A percentile compares a stretch with the other conserved stretches of the same genome.
Evolutionary conservation across 176 grass and related monocot species (phyloP).

Genomic region (Aegilops speltoides): DNA sequence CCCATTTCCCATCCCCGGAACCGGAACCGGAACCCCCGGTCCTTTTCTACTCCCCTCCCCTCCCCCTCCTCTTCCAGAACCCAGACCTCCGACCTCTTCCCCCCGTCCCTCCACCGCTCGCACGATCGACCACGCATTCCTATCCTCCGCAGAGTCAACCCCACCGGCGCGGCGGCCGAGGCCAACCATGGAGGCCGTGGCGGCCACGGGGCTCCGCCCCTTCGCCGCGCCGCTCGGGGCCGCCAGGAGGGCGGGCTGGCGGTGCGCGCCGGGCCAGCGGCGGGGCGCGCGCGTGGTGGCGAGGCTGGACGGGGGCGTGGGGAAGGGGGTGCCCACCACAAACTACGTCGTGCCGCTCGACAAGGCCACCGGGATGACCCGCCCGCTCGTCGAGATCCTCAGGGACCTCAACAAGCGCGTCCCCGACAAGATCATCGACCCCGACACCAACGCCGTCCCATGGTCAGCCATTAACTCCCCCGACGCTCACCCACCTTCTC

Average conservation of each 20-base stretch:
- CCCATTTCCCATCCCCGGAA: not conserved
- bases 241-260: not conserved
- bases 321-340: conserved; percentile 67
- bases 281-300: conserved; percentile 26
- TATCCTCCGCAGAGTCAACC: conserved; percentile 1
- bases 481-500: not conserved
- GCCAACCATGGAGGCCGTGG: conserved; percentile 15
- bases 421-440: conserved; percentile 92
- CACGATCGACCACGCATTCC: not conserved
- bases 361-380: conserved; percentile 63
- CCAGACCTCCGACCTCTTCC: not conserved
- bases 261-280: not conserved
- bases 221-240: not conserved
- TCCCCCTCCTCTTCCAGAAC: not conserved
- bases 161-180: not conserved
- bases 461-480: conserved; percentile 36
- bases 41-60: conserved; percentile 5
- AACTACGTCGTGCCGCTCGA: conserved; percentile 98
- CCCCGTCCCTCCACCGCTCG: not conserved
- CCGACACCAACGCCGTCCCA: conserved; percentile 58
- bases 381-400: conserved; percentile 95
- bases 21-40: not conserved
- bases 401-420: conserved; percentile 98
- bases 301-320: conserved; percentile 46
- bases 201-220: conserved; percentile 17